A percentile compares a stretch with the other conserved stretches of the same genome.
Conservation (phyloP, 2,329 filamentous ascomycete species). For the Cladobotryum mycophilum region DNA sequence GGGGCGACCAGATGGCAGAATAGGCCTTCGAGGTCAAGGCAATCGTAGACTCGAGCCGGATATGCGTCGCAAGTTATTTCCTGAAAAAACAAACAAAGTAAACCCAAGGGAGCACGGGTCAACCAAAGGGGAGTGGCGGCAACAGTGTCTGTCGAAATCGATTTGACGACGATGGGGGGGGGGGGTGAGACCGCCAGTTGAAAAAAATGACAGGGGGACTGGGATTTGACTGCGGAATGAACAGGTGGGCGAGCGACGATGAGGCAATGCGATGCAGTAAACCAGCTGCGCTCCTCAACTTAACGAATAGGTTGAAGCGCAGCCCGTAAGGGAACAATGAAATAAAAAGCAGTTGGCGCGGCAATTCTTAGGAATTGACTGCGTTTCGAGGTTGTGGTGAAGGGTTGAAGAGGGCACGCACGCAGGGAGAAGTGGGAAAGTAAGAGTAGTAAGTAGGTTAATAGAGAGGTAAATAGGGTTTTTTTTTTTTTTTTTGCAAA, state of each 20-base stretch:
- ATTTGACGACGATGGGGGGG: neutral
- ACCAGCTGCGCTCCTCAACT: conserved; percentile 14
- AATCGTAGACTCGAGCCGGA: conserved; percentile 7
- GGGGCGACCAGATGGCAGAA: conserved; percentile 8
- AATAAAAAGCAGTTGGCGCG: conserved; percentile 11
- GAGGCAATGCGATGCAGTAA: conserved; percentile 10
- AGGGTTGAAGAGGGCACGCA: conserved; percentile 19
- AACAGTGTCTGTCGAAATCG: neutral
- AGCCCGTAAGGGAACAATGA: conserved; percentile 14
- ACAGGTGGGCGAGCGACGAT: conserved; percentile 2
- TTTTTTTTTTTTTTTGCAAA: conserved; percentile 20
- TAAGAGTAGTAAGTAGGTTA: too few species aligned
- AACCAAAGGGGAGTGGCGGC: conserved; percentile 5
- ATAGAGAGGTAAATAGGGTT: conserved; percentile 21
- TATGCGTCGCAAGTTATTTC: conserved; percentile 1
- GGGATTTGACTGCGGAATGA: conserved; percentile 2
- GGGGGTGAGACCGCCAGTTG: neutral
- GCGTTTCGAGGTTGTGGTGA: conserved; percentile 21
- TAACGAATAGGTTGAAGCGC: conserved; percentile 12
- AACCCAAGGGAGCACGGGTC: conserved; percentile 1
- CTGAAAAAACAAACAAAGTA: conserved; percentile 5
- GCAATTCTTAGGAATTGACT: conserved; percentile 26
- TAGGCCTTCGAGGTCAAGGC: conserved; percentile 5
- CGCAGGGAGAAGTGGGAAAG: conserved; percentile 24
- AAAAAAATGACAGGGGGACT: neutral